phyloP scores from a whole-genome alignment of 176 grass and related monocot species.

The Metroxylon sagu region DNA sequence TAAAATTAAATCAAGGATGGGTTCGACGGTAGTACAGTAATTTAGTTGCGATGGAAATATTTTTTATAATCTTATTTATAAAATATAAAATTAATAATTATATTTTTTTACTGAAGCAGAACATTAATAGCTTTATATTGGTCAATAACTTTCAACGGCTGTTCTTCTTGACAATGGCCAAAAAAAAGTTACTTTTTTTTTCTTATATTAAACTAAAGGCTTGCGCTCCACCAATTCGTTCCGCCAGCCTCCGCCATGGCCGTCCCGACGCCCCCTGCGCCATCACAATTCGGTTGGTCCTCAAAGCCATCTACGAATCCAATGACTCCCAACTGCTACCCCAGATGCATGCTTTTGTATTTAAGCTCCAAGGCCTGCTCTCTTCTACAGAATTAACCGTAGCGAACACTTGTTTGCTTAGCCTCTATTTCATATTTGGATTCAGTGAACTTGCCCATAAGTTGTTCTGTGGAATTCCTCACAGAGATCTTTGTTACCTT shows the following conservation, averaged over 20 bases:
- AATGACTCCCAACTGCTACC: constrained; percentile 10
- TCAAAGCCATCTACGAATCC: constrained; percentile 10
- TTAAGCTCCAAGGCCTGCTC: constrained; percentile 4
- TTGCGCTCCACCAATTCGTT: too few relatives aligned
- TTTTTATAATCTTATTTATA: too few relatives aligned
- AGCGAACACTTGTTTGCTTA: constrained; percentile 16
- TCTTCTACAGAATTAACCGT: constrained; percentile 12
- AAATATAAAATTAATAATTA: too few relatives aligned
- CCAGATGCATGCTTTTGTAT: constrained; percentile 27
- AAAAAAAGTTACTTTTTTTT: too few relatives aligned
- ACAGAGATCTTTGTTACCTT: constrained; percentile 26
- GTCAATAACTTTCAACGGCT: too few relatives aligned
- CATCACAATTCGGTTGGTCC: constrained; percentile 26
- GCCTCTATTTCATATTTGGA: constrained; percentile 5
- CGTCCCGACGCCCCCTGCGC: constrained; percentile 5
- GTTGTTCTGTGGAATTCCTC: constrained; percentile 29
- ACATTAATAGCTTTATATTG: too few relatives aligned
- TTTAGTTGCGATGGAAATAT: too few relatives aligned
- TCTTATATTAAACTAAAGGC: too few relatives aligned
- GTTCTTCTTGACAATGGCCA: too few relatives aligned
- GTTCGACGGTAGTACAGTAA: too few relatives aligned
- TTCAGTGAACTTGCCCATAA: constrained; percentile 10
- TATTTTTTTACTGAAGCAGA: too few relatives aligned
- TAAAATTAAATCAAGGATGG: too few relatives aligned
- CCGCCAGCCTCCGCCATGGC: constrained; percentile 26